Evolutionary conservation across 2,329 filamentous ascomycete species (phyloP).

Genomic region (Hymenoscyphus fructigenus): DNA sequence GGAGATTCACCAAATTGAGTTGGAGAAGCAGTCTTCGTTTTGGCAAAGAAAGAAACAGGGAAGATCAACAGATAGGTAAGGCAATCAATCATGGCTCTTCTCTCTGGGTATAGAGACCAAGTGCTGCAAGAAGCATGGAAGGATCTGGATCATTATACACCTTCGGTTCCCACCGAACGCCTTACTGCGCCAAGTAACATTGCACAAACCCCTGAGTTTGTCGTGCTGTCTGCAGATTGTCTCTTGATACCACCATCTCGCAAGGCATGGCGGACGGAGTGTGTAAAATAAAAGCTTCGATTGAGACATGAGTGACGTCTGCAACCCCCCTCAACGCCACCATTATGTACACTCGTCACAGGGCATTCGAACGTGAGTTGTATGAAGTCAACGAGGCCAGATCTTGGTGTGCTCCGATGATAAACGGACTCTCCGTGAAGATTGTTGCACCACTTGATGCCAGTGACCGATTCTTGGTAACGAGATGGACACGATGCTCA

Average conservation of each 20-base stretch:
- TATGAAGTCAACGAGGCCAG: background rate
- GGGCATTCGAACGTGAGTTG: background rate
- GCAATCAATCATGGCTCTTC: background rate
- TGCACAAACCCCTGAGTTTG: background rate
- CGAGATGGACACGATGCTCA: background rate
- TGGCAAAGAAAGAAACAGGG: background rate
- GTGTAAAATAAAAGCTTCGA: background rate
- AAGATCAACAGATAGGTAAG: background rate
- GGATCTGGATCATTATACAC: background rate
- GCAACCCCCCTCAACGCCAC: background rate
- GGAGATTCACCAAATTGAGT: too few relatives aligned
- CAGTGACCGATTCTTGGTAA: background rate
- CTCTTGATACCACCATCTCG: background rate
- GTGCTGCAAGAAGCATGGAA: background rate
- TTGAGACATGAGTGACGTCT: background rate
- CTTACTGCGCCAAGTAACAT: background rate
- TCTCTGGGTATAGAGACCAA: background rate
- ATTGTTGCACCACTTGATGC: background rate
- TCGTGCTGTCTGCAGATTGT: background rate
- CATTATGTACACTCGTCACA: background rate
- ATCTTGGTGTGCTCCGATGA: too few relatives aligned
- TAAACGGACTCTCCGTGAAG: background rate
- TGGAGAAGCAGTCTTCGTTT: too few relatives aligned
- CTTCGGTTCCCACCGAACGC: background rate
- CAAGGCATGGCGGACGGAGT: background rate